These are phyloP conservation scores for Truncatella angustata DNA, from an alignment of 2,329 filamentous ascomycete species.

Conservation along the genomic window DNA sequence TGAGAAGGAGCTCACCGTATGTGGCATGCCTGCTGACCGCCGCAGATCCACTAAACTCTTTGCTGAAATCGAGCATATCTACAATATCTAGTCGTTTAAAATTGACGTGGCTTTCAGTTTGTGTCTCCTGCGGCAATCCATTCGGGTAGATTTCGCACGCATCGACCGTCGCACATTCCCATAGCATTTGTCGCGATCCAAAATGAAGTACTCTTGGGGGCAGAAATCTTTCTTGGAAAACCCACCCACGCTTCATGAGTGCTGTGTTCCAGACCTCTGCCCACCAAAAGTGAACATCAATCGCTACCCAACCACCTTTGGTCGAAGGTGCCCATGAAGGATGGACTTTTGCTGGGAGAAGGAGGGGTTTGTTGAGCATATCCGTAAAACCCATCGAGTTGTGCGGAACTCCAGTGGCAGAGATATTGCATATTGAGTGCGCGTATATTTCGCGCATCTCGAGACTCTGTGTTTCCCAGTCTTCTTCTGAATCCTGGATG, in stretches of 20 bases:
- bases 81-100: constrained; percentile 2
- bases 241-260: background rate
- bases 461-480: background rate
- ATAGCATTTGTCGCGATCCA: background rate
- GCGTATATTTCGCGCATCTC: background rate
- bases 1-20: background rate
- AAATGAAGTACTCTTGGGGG: background rate
- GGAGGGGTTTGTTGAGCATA: background rate
- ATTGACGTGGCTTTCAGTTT: background rate
- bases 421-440: background rate
- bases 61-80: background rate
- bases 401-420: background rate
- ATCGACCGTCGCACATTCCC: background rate
- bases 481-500: background rate
- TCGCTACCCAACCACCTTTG: background rate
- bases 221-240: background rate
- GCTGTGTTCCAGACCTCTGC: background rate
- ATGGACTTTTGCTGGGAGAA: no score
- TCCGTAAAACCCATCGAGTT: background rate
- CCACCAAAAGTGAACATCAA: background rate
- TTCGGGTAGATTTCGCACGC: constrained; percentile 7
- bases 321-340: background rate
- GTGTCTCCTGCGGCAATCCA: background rate
- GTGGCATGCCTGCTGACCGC: background rate
- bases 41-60: background rate